phyloP scores from a whole-genome alignment of 2,329 filamentous ascomycete species.

The Calonectria montana region DNA sequence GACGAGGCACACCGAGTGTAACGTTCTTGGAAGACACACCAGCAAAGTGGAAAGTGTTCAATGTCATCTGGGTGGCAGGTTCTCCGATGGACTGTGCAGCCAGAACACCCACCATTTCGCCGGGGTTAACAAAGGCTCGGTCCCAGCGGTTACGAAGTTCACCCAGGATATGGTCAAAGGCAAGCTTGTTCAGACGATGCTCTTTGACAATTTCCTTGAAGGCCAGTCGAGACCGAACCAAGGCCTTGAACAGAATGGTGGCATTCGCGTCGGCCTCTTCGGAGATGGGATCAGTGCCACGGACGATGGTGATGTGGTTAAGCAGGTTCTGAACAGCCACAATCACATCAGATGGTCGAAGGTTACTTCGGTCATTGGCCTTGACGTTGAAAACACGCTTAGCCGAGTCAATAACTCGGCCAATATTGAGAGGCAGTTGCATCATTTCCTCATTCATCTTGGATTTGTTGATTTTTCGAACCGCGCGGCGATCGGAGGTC shows the following conservation, averaged over 20 bases:
- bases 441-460: slow-evolving; percentile 85
- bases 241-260: slow-evolving; percentile 91
- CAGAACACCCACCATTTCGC: slow-evolving; percentile 98
- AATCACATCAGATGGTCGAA: slow-evolving; percentile 89
- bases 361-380: slow-evolving; percentile 84
- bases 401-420: slow-evolving; percentile 90
- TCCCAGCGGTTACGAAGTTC: slow-evolving; percentile 91
- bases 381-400: slow-evolving; percentile 93
- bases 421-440: slow-evolving; percentile 92
- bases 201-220: slow-evolving; percentile 93
- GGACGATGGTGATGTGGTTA: slow-evolving; percentile 84
- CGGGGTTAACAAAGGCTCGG: slow-evolving; percentile 86
- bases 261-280: slow-evolving; percentile 88
- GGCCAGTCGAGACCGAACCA: slow-evolving; percentile 87
- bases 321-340: slow-evolving; percentile 81
- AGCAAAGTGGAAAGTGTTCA: slow-evolving; percentile 99
- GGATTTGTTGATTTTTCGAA: slow-evolving; percentile 75
- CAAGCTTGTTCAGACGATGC: slow-evolving; percentile 88
- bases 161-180: slow-evolving; percentile 91
- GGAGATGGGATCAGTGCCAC: slow-evolving; percentile 85
- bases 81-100: slow-evolving; percentile 99
- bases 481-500: slow-evolving; percentile 76
- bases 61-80: slow-evolving; percentile 98
- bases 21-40: slow-evolving; percentile 99
- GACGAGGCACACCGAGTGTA: slow-evolving; percentile 96